A percentile compares a stretch with the other conserved stretches of the same genome.
These are phyloP conservation scores for Candida michaelii DNA, from an alignment of 805 yeast species.

Conservation along the genomic window DNA sequence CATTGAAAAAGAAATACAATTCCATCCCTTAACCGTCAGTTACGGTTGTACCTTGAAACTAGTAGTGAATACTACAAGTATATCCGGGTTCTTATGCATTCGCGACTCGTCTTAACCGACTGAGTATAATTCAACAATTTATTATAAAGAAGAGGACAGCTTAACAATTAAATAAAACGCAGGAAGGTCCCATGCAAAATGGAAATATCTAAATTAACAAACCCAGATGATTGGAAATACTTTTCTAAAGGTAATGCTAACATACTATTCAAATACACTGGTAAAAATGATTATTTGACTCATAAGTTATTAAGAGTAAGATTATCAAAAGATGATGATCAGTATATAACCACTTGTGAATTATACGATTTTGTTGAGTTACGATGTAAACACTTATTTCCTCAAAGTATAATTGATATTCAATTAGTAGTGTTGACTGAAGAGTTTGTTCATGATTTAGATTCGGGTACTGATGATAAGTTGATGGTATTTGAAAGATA, in stretches of 20 bases:
- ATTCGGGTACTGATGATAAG: slow-evolving; percentile 22
- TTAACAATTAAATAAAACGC: not conserved
- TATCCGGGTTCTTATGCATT: too few relatives aligned
- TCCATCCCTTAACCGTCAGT: too few relatives aligned
- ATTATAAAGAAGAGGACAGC: too few relatives aligned
- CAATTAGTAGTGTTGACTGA: slow-evolving; percentile 30
- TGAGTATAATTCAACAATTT: too few relatives aligned
- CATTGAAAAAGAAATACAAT: too few relatives aligned
- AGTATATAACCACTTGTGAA: slow-evolving; percentile 39
- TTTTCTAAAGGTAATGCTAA: slow-evolving; percentile 52
- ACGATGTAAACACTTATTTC: slow-evolving; percentile 31
- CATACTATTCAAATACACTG: slow-evolving; percentile 43
- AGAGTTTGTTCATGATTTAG: slow-evolving; percentile 29
- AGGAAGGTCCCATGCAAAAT: slow-evolving; percentile 14
- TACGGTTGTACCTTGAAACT: too few relatives aligned
- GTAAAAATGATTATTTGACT: slow-evolving; percentile 28
- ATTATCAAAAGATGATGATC: slow-evolving; percentile 32
- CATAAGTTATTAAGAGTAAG: slow-evolving; percentile 41
- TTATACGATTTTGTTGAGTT: slow-evolving; percentile 40
- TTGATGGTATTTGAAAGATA: slow-evolving; percentile 40
- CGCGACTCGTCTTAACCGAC: too few relatives aligned
- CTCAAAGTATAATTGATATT: slow-evolving; percentile 30
- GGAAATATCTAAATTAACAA: slow-evolving; percentile 37
- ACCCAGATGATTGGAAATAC: slow-evolving; percentile 44
- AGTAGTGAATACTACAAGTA: too few relatives aligned